Evolutionary conservation across 768 basidiomycete species (phyloP).

Genomic region (Trametes gibbosa): DNA sequence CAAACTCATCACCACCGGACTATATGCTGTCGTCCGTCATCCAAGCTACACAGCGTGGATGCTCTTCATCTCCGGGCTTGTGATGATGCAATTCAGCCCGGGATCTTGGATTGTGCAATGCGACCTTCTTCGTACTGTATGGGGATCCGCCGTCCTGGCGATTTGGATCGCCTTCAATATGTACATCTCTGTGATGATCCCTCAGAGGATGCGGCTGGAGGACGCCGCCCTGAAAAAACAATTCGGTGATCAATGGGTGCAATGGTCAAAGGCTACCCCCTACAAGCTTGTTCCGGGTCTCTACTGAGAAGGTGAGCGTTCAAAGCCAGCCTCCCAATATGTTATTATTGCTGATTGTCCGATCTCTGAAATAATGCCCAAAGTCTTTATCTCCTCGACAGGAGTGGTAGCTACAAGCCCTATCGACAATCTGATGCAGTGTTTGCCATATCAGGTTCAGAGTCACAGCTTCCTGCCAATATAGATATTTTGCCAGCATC

Average conservation of each 20-base stretch:
- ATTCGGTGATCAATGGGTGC: conserved; percentile 21
- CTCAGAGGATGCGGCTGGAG: conserved; percentile 2
- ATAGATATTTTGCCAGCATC: too few relatives aligned
- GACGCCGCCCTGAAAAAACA: conserved; percentile 14
- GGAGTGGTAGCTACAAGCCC: too few relatives aligned
- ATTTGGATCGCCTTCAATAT: neutral
- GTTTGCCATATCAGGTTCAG: too few relatives aligned
- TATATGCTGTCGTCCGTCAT: conserved; percentile 20
- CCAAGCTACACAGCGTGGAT: conserved; percentile 19
- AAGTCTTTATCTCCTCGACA: too few relatives aligned
- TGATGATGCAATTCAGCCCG: neutral
- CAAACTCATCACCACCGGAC: conserved; percentile 16
- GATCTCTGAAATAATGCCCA: too few relatives aligned
- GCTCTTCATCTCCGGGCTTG: neutral
- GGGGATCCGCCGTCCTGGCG: neutral
- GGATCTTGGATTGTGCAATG: conserved; percentile 8
- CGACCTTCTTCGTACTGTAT: neutral
- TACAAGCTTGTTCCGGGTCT: neutral
- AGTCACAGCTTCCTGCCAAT: too few relatives aligned
- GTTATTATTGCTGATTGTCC: too few relatives aligned
- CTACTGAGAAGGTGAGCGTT: neutral
- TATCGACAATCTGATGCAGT: too few relatives aligned
- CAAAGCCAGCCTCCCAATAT: too few relatives aligned
- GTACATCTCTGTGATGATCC: neutral
- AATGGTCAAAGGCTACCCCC: conserved; percentile 7